Evolutionary conservation across 2,329 filamentous ascomycete genomes (phyloP), one percentile per base, ranked within the genome.

Genomic region (Blastomyces percursus): DNA sequence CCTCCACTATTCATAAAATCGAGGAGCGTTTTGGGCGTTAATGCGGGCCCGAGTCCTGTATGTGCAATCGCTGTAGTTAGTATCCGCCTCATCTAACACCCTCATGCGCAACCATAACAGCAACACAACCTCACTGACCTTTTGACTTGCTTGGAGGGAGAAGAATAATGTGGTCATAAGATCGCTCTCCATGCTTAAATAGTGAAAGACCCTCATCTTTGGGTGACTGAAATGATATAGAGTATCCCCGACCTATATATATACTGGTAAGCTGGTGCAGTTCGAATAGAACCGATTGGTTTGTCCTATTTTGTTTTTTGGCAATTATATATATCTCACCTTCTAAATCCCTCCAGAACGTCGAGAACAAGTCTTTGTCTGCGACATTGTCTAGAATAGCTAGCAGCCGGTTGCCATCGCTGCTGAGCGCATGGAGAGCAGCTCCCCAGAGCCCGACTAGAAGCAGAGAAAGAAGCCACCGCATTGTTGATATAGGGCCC

Each of bases 1-100:
- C 94, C 94, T 64, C 94, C 82, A 63, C 87, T 86, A 76, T 96
- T 94, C 79, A 96, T 80, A 78, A 96, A 99, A 69, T 97, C 85
- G 75, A 97, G 83, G 68, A 99, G 84, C 66, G 87, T 79, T 73
- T 91, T 90, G 60, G 94, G 91, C 2, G 90, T 93, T 73, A 99
- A 79, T 69, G 89, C 86, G 67, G 93, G 91, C 62, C 94, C 94
- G 64, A 96, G 89, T 65, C 90, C 89, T 91, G 65, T 61, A 60
- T 40, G 7, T 57, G 19, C 35, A 42, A 14, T 8, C 5, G 57
- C 27, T 58, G 2, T 27, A 24, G 16, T 58, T 40, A 60, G 59
- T 46, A 21, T 63, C 24, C 50, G 24, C 3, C 21, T 30, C 21
- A 40, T 58, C n/a, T 9, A n/a, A 5, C 8, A 32, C 12, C 35